These are phyloP conservation scores for Lentinula lateritia DNA, from an alignment of 768 basidiomycete genomes.

Conservation along the genomic window DNA sequence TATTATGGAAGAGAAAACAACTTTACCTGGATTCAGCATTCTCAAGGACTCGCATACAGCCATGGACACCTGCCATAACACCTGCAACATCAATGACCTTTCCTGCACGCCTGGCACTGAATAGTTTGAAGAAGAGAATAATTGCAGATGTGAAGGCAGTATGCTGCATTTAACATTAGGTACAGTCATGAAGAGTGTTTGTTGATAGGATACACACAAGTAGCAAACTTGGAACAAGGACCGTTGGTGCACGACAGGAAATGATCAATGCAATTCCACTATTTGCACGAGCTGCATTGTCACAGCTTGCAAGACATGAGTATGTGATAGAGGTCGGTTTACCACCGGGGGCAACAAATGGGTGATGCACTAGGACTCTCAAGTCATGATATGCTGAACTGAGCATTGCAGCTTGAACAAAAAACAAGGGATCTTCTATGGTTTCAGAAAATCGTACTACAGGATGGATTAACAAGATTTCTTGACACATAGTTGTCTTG, in stretches of 20 bases:
- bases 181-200: background rate
- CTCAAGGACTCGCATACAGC: background rate
- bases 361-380: background rate
- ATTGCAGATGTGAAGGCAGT: conserved; percentile 2
- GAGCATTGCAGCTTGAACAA: conserved; percentile 47
- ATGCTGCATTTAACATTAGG: background rate
- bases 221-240: background rate
- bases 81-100: background rate
- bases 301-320: conserved; percentile 3
- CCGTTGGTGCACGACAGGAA: background rate
- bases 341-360: conserved; percentile 1
- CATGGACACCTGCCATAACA: background rate
- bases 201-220: background rate
- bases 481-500: background rate
- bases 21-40: background rate
- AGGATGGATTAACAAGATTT: background rate
- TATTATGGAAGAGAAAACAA: background rate
- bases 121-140: conserved; percentile 1
- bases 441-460: background rate
- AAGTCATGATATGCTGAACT: conserved; percentile 20
- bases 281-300: conserved; percentile 1
- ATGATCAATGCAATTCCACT: background rate
- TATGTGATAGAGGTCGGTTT: background rate
- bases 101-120: background rate
- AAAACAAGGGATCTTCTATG: conserved; percentile 25